These are phyloP conservation scores for Penicillium sp. DNA, from an alignment of 2,329 filamentous ascomycete genomes.

Conservation along the genomic window DNA sequence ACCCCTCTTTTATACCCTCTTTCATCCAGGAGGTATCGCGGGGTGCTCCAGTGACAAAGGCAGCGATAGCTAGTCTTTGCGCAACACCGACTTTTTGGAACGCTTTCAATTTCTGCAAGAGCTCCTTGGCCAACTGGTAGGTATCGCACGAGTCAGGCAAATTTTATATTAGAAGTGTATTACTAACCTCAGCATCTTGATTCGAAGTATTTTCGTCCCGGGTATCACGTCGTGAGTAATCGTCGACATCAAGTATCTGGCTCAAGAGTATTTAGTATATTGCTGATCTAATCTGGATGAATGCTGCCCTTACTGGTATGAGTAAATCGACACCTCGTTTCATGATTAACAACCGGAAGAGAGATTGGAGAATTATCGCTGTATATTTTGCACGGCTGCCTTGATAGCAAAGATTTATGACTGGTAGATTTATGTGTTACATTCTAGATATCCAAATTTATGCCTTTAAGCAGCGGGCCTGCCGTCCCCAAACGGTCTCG, in stretches of 20 bases:
- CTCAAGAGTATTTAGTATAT: conserved; percentile 1
- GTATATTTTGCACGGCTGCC: neutral
- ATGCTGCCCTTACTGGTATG: conserved; percentile 5
- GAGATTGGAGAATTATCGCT: conserved; percentile 3
- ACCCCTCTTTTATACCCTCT: no score
- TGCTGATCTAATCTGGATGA: conserved; percentile 3
- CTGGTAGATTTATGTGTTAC: neutral
- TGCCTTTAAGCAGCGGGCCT: conserved; percentile 1
- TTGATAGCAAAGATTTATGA: no score
- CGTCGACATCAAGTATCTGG: conserved; percentile 6
- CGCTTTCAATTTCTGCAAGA: conserved; percentile 5
- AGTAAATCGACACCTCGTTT: conserved; percentile 3
- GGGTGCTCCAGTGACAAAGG: conserved; percentile 8
- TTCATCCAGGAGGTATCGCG: conserved; percentile 8
- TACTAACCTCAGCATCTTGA: conserved; percentile 5
- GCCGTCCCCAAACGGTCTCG: neutral
- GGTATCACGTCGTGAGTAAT: conserved; percentile 5
- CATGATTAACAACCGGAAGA: neutral
- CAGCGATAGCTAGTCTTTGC: conserved; percentile 7
- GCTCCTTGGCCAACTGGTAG: conserved; percentile 6
- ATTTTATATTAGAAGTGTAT: conserved; percentile 6
- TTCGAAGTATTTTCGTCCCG: conserved; percentile 5
- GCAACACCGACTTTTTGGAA: conserved; percentile 1
- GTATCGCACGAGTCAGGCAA: conserved; percentile 6
- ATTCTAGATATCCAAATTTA: conserved; percentile 3